Evolutionary conservation across 345 rosid genomes (phyloP).

Genomic region (Toxicodendron radicans): DNA sequence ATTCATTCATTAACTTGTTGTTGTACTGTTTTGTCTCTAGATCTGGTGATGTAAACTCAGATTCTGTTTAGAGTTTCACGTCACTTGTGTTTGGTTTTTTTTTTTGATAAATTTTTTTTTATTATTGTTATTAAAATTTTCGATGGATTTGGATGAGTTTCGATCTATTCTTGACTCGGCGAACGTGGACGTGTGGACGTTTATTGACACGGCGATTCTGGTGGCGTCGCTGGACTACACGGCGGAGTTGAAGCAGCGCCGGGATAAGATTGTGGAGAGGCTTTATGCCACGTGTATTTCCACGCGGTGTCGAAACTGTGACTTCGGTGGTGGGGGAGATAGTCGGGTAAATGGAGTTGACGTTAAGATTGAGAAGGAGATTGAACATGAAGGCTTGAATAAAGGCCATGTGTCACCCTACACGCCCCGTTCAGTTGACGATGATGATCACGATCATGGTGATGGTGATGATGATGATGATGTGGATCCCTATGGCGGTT

Average conservation of each 20-base stretch:
- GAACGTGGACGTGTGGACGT: conserved; percentile 91
- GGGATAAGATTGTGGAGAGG: conserved; percentile 84
- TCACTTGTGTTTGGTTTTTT: neutral
- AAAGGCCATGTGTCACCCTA: conserved; percentile 32
- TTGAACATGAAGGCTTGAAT: conserved; percentile 22
- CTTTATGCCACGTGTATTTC: conserved; percentile 63
- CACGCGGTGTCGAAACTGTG: conserved; percentile 62
- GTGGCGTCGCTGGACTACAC: conserved; percentile 75
- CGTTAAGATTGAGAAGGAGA: conserved; percentile 33
- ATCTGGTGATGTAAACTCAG: conserved; percentile 29
- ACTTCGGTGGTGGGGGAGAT: conserved; percentile 39
- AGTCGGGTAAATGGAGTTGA: conserved; percentile 33
- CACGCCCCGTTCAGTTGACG: conserved; percentile 53
- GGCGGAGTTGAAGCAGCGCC: conserved; percentile 60
- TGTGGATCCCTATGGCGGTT: conserved; percentile 78
- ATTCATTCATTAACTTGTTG: neutral
- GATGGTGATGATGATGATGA: conserved; percentile 49
- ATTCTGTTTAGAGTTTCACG: neutral
- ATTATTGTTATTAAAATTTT: neutral
- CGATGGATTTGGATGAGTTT: conserved; percentile 84
- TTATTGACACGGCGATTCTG: conserved; percentile 78
- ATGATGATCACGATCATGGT: conserved; percentile 21
- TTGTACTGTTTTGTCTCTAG: conserved; percentile 16
- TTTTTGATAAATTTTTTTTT: neutral
- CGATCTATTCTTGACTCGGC: conserved; percentile 70